Conservation (phyloP, 176 grass and related monocot genomes). For the Phragmites australis region DNA sequence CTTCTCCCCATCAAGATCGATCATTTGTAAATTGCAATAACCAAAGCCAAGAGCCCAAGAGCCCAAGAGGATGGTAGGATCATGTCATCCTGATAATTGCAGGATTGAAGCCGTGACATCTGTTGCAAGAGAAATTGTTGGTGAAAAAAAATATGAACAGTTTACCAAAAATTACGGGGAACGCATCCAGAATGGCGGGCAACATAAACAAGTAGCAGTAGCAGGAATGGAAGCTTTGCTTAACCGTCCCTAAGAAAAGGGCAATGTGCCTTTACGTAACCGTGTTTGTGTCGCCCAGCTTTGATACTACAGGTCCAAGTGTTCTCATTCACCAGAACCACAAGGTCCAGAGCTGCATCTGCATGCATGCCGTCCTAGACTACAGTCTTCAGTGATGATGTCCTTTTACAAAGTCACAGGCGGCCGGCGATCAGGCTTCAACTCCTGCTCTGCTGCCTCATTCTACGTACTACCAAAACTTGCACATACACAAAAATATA, state of each 20-base stretch:
- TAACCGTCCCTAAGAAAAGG: background rate
- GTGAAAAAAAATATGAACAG: background rate
- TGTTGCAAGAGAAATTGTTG: background rate
- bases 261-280: background rate
- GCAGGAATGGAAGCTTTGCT: background rate
- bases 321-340: constrained; percentile 1
- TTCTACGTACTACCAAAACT: too few relatives aligned
- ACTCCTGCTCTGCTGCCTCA: too few relatives aligned
- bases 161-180: background rate
- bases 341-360: too few relatives aligned
- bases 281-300: background rate
- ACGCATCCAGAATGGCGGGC: background rate
- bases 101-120: background rate
- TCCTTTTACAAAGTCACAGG: background rate
- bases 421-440: background rate
- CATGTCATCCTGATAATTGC: too few relatives aligned
- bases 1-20: background rate
- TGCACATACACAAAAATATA: too few relatives aligned
- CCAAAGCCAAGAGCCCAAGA: too few relatives aligned
- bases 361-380: too few relatives aligned
- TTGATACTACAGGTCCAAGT: background rate
- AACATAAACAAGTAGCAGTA: background rate
- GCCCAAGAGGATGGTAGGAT: too few relatives aligned
- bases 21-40: too few relatives aligned
- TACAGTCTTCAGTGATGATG: background rate